Evolutionary conservation across 2,329 filamentous ascomycete genomes (phyloP), one percentile per base, ranked within the genome.

Genomic region (Aspergillus ustus): DNA sequence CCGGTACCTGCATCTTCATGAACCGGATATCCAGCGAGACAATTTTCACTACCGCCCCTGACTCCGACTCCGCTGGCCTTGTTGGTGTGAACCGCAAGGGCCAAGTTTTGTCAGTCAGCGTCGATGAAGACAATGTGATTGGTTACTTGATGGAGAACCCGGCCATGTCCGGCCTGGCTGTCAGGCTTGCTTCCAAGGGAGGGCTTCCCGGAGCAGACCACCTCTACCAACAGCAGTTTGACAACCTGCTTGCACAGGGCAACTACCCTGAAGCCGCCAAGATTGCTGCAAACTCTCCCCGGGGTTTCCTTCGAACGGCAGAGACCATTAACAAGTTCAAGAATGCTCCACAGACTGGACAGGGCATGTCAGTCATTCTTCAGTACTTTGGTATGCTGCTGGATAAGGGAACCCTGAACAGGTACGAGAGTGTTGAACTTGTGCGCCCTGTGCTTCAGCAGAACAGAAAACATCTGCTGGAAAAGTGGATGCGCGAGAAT

Each of bases 11-110:
- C 77, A 95, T 99, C 75, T 99, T 97, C 86, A 96, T 99, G 93
- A 99, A 99, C 85, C 91, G 96, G 71, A 99, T 99, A 73, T 99
- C 95, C 37, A 97, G 93, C 83, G 95, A 99, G 76, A 99, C 95
- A 28, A 98, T 99, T 76, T 99, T 99, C 82, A 96, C 94, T 28
- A 97, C 93, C 20, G 90, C 92, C 51, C 82, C 89, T 40, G 95
- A 99, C 76, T 85, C 86, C 58, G 89, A 93, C 22, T 96, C 92
- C 19, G 87, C 90, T 50, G 96, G 96, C 70, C 90, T 99, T 65
- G 86, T 99, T 57, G 93, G 92, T 70, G 94, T 99, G 76, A 99
- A 99, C 82, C 90, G 96, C 73, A 97, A 97, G 83, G 96, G 95
- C 66, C 95, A 99, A 80, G 93, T 98, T 51, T 85, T 99, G 64